Evolutionary conservation across 192 early-diverging fungal species (phyloP), one percentile per base, ranked within the genome.

Genomic region (Anaeromyces robustus): DNA sequence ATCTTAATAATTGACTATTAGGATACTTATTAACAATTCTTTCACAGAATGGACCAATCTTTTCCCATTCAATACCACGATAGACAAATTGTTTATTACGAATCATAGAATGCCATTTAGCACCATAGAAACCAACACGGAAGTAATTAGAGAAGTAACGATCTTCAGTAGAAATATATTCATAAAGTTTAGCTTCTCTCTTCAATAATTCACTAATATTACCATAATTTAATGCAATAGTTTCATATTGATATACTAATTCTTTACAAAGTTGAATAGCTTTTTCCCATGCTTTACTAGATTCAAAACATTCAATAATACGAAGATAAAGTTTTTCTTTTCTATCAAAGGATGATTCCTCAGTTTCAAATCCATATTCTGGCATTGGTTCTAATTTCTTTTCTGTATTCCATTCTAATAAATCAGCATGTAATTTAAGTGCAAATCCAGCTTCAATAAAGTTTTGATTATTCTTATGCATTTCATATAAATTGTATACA

Each of bases 71-170:
- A 77, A 85, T 79, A 34, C 87, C 93, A 78, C 90, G 87, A 81
- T 93, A 94, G 17, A 94, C 85, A 79, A 92, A 94, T 78, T 93
- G 91, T 13, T 88, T 89, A 77, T 88, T 89, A 34, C 90, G 87
- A 29, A 92, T 59, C 78, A 85, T 83, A 13, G 83, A 82, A 6
- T 85, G 82, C 59, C 90, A 93, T 2, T 88, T 92, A 28, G 83
- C 79, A 26, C 93, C 93, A 82, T 92, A 94, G 80, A 92, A 94
- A 2, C 87, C 90, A 29, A 94, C 93, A n/a, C 92, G 87, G 83
- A 91, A 94, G 83, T 93, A 94, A 41, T 87, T 86, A 12, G 83
- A 86, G 77, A 85, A 90, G 78, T 87, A 90, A 19, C 88, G 79
- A 78, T 90, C 86, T 80, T 85, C 88, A 82, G 82, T 87, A 14